phyloP scores from a whole-genome alignment of 805 yeast species.

The Isabelozyma gotoi region DNA sequence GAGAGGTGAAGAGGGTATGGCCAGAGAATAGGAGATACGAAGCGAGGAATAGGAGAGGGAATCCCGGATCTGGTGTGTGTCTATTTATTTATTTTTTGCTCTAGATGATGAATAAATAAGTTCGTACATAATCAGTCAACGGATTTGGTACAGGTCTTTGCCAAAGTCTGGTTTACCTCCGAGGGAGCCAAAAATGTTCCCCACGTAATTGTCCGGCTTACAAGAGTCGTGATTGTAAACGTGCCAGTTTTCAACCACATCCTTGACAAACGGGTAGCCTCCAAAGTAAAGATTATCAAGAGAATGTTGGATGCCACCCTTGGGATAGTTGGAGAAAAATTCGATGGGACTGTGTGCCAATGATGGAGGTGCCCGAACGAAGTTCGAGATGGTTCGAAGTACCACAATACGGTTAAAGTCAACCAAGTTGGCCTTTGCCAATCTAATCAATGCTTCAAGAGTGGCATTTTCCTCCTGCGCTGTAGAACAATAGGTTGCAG shows the following conservation, averaged over 20 bases:
- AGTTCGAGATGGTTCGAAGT: constrained; percentile 62
- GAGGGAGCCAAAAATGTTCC: constrained; percentile 58
- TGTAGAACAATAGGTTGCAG: constrained; percentile 58
- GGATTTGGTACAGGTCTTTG: constrained; percentile 9
- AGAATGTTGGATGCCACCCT: constrained; percentile 53
- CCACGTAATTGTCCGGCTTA: constrained; percentile 55
- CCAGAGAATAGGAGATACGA: no score
- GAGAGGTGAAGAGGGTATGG: no score
- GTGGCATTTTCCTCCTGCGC: constrained; percentile 71
- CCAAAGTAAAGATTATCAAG: constrained; percentile 52
- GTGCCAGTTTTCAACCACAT: constrained; percentile 51
- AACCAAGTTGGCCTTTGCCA: constrained; percentile 51
- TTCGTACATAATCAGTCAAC: no score
- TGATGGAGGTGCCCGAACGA: constrained; percentile 51
- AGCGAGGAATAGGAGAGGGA: no score
- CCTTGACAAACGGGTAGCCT: constrained; percentile 54
- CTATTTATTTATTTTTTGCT: no score
- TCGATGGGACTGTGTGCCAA: constrained; percentile 43
- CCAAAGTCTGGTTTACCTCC: constrained; percentile 46
- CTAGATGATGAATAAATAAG: no score
- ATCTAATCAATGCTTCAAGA: constrained; percentile 58
- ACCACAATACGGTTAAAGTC: constrained; percentile 58
- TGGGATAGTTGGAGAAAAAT: constrained; percentile 48
- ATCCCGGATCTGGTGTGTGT: no score
- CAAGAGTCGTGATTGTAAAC: constrained; percentile 29